Evolutionary conservation across 345 rosid genomes (phyloP).

Genomic region (Lepidium didymum): DNA sequence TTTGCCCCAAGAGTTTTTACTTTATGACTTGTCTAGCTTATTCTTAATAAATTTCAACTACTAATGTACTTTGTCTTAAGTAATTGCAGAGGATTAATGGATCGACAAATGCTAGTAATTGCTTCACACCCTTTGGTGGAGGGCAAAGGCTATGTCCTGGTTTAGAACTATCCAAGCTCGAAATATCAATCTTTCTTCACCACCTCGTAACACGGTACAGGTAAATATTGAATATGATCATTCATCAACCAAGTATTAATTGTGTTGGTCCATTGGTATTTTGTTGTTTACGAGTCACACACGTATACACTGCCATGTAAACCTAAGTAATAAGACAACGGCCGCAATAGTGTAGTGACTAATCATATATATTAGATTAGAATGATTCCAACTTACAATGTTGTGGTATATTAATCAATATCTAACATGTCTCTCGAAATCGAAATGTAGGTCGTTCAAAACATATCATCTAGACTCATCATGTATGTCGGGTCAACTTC

Average conservation of each 20-base stretch:
- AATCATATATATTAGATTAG: no score
- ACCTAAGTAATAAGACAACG: not conserved
- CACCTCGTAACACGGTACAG: conserved; percentile 69
- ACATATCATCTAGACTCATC: no score
- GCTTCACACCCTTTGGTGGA: conserved; percentile 95
- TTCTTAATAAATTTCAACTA: not conserved
- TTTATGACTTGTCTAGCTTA: not conserved
- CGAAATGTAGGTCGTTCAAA: no score
- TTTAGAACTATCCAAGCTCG: conserved; percentile 80
- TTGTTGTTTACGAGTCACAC: not conserved
- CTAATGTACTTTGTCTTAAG: not conserved
- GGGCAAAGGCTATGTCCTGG: conserved; percentile 99
- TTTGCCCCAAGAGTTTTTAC: not conserved
- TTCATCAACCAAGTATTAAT: not conserved
- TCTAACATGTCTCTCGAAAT: no score
- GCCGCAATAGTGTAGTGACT: not conserved
- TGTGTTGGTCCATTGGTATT: not conserved
- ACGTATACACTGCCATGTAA: not conserved
- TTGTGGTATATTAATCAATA: no score
- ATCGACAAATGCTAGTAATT: conserved; percentile 40
- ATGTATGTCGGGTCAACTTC: no score
- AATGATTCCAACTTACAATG: no score
- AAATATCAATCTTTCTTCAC: conserved; percentile 86
- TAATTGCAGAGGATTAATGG: conserved; percentile 51
- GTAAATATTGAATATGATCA: conserved; percentile 13